Conservation (phyloP, 2,329 filamentous ascomycete genomes). For the Epichloe sp. region DNA sequence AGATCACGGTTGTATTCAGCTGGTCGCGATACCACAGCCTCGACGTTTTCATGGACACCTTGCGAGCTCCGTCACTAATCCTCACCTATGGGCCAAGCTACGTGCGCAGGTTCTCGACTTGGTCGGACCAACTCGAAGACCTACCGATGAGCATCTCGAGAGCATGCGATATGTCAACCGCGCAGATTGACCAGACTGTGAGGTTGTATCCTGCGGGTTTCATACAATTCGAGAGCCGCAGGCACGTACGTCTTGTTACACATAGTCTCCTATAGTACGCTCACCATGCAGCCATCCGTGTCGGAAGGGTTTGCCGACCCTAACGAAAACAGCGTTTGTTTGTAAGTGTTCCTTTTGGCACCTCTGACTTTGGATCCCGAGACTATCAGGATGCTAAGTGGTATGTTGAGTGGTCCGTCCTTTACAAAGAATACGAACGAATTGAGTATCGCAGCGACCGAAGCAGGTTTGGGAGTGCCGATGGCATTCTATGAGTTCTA, state of each 20-base stretch:
- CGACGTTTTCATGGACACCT: conserved; percentile 66
- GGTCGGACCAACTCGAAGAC: conserved; percentile 49
- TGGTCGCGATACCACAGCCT: conserved; percentile 76
- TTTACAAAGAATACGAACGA: no score
- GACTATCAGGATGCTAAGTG: no score
- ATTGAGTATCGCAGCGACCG: no score
- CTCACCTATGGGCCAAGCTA: conserved; percentile 54
- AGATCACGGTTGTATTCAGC: conserved; percentile 77
- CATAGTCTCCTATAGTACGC: conserved; percentile 19
- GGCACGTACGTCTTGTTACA: background rate
- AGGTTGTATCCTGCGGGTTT: conserved; percentile 64
- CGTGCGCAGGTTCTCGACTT: conserved; percentile 55
- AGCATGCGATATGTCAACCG: conserved; percentile 70
- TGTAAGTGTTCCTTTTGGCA: no score
- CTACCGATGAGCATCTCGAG: conserved; percentile 73
- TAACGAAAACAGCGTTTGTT: conserved; percentile 50
- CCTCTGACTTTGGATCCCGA: no score
- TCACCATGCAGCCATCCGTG: no score
- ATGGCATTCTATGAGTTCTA: no score
- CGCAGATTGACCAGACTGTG: conserved; percentile 64
- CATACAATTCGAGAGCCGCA: conserved; percentile 50
- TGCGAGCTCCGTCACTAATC: conserved; percentile 66
- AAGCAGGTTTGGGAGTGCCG: no score
- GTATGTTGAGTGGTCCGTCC: no score
- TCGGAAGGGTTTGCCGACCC: conserved; percentile 44